Evolutionary conservation across 2,329 filamentous ascomycete genomes (phyloP).

Genomic region (Calonectria leucothoes): DNA sequence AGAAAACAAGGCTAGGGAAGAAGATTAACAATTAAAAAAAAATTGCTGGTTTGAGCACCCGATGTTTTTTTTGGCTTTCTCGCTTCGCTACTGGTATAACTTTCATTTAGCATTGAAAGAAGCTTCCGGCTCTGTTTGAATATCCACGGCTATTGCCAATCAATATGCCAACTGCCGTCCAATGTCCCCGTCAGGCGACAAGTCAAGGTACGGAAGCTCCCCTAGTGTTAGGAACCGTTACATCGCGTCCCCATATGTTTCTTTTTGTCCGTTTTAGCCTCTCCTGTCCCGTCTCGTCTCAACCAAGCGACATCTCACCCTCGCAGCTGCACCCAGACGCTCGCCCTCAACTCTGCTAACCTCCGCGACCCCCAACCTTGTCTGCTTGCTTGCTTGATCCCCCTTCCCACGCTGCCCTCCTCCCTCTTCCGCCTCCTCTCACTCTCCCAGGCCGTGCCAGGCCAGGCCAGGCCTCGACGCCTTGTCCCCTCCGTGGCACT

Average conservation of each 20-base stretch:
- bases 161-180: conserved; percentile 17
- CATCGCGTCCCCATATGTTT: conserved; percentile 26
- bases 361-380: conserved; percentile 9
- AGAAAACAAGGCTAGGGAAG: not conserved
- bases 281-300: conserved; percentile 34
- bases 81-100: not conserved
- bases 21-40: too few relatives aligned
- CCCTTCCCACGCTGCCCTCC: not conserved
- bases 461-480: not conserved
- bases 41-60: conserved; percentile 12
- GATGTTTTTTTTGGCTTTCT: not conserved
- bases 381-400: not conserved
- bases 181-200: conserved; percentile 5
- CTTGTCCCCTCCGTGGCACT: conserved; percentile 23
- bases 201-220: conserved; percentile 20
- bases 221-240: conserved; percentile 22
- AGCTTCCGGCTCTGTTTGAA: conserved; percentile 12
- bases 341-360: conserved; percentile 1
- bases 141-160: not conserved
- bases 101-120: conserved; percentile 7
- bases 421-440: too few relatives aligned
- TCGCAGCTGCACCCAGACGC: not conserved
- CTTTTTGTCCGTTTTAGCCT: conserved; percentile 25
- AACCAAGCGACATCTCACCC: conserved; percentile 18
- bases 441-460: too few relatives aligned